A percentile compares a stretch with the other conserved stretches of the same genome.
Conservation (phyloP, 192 early-diverging fungal species). For the Backusella tuberculispora region DNA sequence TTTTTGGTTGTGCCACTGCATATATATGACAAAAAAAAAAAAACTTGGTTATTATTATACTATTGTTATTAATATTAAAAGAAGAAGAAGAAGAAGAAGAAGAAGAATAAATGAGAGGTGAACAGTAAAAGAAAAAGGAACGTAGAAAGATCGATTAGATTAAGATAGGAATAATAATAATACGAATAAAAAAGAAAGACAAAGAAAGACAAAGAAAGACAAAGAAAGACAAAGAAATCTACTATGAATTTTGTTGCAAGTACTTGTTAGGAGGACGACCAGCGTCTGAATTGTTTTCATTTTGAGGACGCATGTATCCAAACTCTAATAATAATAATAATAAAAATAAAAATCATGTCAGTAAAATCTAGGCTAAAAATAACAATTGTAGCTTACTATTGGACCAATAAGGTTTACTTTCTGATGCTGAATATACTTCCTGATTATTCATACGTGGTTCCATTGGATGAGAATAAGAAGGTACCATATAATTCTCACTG, state of each 20-base stretch:
- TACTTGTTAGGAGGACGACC: constrained; percentile 11
- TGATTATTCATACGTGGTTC: background rate
- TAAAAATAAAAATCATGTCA: background rate
- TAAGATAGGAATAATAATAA: no score
- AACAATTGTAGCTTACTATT: background rate
- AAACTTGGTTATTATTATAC: no score
- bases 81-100: no score
- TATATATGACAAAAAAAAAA: no score
- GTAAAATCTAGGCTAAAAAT: background rate
- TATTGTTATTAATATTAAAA: no score
- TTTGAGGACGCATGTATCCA: constrained; percentile 12
- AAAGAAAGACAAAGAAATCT: background rate
- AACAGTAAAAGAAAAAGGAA: no score
- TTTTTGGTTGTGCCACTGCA: no score
- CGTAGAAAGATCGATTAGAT: no score
- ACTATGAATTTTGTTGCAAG: constrained; percentile 1
- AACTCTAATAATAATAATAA: constrained; percentile 2
- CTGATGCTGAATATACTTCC: background rate
- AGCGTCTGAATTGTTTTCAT: constrained; percentile 15
- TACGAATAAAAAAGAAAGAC: background rate
- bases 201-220: no score
- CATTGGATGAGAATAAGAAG: constrained; percentile 10
- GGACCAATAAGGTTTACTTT: background rate
- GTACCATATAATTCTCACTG: constrained; percentile 1
- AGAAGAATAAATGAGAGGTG: no score